Conservation (phyloP, 257 asterid species). For the Fraxinus anomala region DNA sequence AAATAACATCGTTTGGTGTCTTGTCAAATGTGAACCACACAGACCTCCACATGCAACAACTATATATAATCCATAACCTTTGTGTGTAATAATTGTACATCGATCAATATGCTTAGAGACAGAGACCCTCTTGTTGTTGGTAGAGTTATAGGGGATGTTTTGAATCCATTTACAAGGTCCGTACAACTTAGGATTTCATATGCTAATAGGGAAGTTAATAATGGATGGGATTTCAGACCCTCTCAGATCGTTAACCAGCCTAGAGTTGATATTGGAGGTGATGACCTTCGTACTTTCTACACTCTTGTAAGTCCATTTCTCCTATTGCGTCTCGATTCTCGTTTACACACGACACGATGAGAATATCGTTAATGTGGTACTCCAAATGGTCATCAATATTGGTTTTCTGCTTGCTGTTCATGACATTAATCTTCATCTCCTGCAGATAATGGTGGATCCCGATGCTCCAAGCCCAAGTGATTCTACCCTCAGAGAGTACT, state of each 20-base stretch:
- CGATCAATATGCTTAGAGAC: conserved; percentile 49
- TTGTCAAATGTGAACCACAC: too few species aligned
- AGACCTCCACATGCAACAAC: background rate
- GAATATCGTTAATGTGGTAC: too few species aligned
- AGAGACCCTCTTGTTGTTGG: conserved; percentile 68
- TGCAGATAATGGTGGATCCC: conserved; percentile 71
- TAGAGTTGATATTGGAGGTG: conserved; percentile 70
- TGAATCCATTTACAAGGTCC: conserved; percentile 63
- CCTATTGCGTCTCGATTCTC: background rate
- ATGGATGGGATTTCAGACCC: conserved; percentile 67
- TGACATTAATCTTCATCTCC: background rate
- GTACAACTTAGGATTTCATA: conserved; percentile 44
- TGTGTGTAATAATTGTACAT: background rate
- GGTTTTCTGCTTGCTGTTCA: background rate
- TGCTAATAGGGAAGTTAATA: conserved; percentile 45
- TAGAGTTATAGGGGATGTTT: conserved; percentile 63
- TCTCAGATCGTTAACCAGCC: conserved; percentile 68
- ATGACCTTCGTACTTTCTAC: conserved; percentile 63
- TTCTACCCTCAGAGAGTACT: conserved; percentile 62
- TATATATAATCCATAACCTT: background rate
- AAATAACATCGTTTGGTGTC: too few species aligned
- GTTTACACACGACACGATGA: too few species aligned
- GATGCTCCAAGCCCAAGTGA: conserved; percentile 82
- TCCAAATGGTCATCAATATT: too few species aligned
- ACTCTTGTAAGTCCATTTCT: conserved; percentile 45